These are phyloP conservation scores for Mortierella sp. DNA, from an alignment of 371 early-diverging fungal species.

Conservation along the genomic window DNA sequence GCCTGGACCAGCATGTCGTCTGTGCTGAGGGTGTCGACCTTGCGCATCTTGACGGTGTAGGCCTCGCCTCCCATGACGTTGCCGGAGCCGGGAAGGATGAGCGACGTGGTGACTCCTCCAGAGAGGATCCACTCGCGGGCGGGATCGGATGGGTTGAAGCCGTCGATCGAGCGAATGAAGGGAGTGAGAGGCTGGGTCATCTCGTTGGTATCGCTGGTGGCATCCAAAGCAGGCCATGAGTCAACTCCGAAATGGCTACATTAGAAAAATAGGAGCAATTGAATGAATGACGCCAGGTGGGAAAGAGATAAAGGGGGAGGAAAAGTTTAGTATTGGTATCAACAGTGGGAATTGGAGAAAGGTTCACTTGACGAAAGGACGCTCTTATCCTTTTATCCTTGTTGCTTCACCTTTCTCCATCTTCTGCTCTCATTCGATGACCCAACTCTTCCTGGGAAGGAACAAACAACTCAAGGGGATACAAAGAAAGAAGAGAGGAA, in stretches of 20 bases:
- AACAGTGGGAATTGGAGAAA: neutral
- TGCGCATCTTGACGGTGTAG: conserved; percentile 74
- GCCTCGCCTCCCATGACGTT: conserved; percentile 90
- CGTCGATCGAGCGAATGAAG: conserved; percentile 73
- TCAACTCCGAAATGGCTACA: conserved; percentile 72
- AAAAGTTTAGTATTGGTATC: neutral
- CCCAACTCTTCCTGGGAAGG: neutral
- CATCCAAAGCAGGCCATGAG: conserved; percentile 70
- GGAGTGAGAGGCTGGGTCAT: conserved; percentile 75
- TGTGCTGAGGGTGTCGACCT: conserved; percentile 66
- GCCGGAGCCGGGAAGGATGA: conserved; percentile 84
- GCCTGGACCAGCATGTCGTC: conserved; percentile 79
- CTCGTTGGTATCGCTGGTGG: conserved; percentile 78
- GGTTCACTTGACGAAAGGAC: neutral
- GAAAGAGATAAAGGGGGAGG: neutral
- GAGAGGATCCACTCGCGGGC: conserved; percentile 78
- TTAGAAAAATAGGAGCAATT: neutral
- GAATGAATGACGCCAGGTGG: neutral
- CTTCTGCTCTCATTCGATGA: neutral
- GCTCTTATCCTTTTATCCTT: neutral
- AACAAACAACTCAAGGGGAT: neutral
- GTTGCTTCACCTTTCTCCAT: neutral
- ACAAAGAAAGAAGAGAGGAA: neutral
- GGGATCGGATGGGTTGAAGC: conserved; percentile 72
- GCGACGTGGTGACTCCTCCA: conserved; percentile 85